Evolutionary conservation across 2,329 filamentous ascomycete genomes (phyloP), one percentile per base, ranked within the genome.

Genomic region (Talaromyces sp.): DNA sequence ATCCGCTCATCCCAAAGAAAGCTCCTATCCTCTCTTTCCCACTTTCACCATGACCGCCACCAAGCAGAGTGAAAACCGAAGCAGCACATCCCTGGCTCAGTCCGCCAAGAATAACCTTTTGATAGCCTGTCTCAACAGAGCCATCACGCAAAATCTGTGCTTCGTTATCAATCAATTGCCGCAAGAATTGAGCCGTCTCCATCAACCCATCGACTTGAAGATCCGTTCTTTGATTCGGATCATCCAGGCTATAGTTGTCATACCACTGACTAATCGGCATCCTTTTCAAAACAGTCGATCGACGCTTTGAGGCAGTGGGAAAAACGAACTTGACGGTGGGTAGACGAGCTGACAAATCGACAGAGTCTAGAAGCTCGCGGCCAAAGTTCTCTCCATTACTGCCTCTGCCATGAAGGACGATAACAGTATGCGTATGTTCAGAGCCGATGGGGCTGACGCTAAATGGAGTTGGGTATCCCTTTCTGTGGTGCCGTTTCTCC

Each of bases 11-110:
- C 0, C 81, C 80, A 40, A 83, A 66, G 61, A 78, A 80, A 1
- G 76, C 80, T 0, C 78, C 80, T 1, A 82, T 55, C 0, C 66
- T 62, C 4, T 48, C 61, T 5, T 31, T 12, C 3, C 55, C 33
- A 9, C 21, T 50, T 4, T 23, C 37, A 1, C 66, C 64, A 56
- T 67, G 67, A 8, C 71, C 72, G n/a, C 77, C 75, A 18, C 70
- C 73, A 2, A 86, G 68, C 21, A 83, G 67, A 1, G 76, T 66
- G 21, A 78, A 72, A 9, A 84, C 65, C 0, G 74, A 72, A 67
- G 79, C 77, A 0, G 82, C 83, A 66, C 80, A 84, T 0, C 83
- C 83, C 65, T 84, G 81, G 67, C 83, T 84, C n/a, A 85, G 64
- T 0, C 82, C 82, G 16, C 81, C 81, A 0, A 86, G 64, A 6